Percentiles rank a stretch among this genome's conserved stretches.
Conservation (phyloP, 805 yeast species). For the Trichomonascus vanleenenianus region DNA sequence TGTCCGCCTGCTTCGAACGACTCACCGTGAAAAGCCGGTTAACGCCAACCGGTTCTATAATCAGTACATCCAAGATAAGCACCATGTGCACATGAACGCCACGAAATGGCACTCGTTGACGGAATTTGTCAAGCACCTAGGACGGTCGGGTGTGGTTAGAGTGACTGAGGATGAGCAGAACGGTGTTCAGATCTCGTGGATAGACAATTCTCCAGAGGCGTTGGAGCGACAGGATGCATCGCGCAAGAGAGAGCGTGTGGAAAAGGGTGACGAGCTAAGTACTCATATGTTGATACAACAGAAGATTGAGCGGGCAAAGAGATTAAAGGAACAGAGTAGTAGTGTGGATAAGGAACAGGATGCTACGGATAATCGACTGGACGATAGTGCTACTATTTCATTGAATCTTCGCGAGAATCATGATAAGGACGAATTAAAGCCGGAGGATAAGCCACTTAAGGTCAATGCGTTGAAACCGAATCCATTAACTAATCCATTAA, state of each 20-base stretch:
- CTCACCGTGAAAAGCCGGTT: constrained; percentile 76
- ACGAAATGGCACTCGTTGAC: constrained; percentile 72
- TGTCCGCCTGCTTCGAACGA: constrained; percentile 47
- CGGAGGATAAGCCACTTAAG: no score
- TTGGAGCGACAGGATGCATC: constrained; percentile 34
- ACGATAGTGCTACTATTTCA: neutral
- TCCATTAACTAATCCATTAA: neutral
- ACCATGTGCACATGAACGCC: constrained; percentile 87
- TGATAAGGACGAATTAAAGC: no score
- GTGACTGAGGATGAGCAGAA: constrained; percentile 38
- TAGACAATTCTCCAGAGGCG: constrained; percentile 48
- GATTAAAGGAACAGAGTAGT: constrained; percentile 4
- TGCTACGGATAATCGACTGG: neutral
- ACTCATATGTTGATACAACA: constrained; percentile 36
- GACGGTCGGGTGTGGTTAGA: constrained; percentile 45
- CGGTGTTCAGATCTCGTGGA: constrained; percentile 41
- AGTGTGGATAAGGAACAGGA: neutral
- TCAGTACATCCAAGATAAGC: constrained; percentile 73
- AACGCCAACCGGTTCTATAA: constrained; percentile 84
- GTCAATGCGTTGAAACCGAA: neutral
- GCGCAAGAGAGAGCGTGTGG: constrained; percentile 30
- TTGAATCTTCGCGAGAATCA: neutral
- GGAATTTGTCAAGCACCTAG: constrained; percentile 56
- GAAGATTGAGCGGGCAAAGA: constrained; percentile 45
- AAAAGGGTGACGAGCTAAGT: constrained; percentile 40